These are phyloP conservation scores for Calonectria henricotiae DNA, from an alignment of 2,329 filamentous ascomycete species.

Conservation along the genomic window DNA sequence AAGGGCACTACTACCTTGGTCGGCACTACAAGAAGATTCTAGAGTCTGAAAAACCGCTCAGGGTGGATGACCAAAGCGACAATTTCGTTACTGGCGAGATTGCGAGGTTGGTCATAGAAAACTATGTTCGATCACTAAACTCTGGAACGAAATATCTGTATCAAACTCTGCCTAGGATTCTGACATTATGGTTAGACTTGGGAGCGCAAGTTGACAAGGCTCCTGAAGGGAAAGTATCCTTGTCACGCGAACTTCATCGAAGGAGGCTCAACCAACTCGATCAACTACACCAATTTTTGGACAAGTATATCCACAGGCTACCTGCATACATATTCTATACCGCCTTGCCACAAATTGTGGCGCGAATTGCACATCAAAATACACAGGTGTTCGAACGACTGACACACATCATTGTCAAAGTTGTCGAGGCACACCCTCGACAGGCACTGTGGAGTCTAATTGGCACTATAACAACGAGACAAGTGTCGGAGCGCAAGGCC, in stretches of 20 bases:
- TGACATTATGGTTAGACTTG: constrained; percentile 96
- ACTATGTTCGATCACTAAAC: constrained; percentile 88
- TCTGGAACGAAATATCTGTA: constrained; percentile 97
- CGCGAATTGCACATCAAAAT: constrained; percentile 93
- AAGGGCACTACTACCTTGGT: constrained; percentile 96
- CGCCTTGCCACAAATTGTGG: constrained; percentile 91
- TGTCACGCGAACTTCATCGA: constrained; percentile 69
- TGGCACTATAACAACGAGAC: constrained; percentile 86
- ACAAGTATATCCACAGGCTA: constrained; percentile 82
- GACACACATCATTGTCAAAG: constrained; percentile 85
- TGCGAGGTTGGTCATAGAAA: constrained; percentile 92
- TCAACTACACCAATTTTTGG: constrained; percentile 81
- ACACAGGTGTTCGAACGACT: constrained; percentile 83
- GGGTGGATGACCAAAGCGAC: constrained; percentile 83
- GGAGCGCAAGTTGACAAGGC: constrained; percentile 81
- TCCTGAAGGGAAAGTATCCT: constrained; percentile 69
- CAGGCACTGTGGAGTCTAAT: constrained; percentile 94
- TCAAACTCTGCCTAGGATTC: constrained; percentile 90
- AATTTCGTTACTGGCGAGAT: constrained; percentile 86
- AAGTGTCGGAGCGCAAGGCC: constrained; percentile 75
- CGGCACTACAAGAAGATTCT: constrained; percentile 97
- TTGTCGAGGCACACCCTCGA: constrained; percentile 89
- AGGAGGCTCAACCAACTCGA: constrained; percentile 78
- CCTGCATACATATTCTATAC: constrained; percentile 87
- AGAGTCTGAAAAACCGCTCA: constrained; percentile 87